Evolutionary conservation across 768 basidiomycete genomes (phyloP), one percentile per base, ranked within the genome.

Genomic region (Mrakia frigida): DNA sequence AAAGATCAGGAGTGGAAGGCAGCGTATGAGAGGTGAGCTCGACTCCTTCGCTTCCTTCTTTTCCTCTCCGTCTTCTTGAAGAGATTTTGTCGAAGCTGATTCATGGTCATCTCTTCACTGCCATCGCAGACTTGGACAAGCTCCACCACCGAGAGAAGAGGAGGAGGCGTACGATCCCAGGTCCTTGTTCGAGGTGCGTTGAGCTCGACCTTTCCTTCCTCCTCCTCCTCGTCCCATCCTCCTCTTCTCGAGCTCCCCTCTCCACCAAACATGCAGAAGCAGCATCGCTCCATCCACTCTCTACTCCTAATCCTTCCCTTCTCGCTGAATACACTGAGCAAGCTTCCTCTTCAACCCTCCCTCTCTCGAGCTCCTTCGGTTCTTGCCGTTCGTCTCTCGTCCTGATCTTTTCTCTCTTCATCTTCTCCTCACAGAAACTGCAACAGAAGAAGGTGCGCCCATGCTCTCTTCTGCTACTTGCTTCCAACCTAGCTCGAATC

Each of bases 1-100:
- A 82, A 81, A 76, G 81, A 84, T 59, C 79, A 82, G 70, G 84
- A 84, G 78, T 85, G 84, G 84, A 82, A 81, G 73, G 84, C 81
- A 28, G 84, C 85, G 11, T 85, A 85, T 79, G 84, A 79, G 25
- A 37, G 74, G 63, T 75, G 10, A 31, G n/a, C 21, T 21, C 43
- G 60, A 39, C 46, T 5, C 60, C 53, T 31, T 9, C 37, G 2
- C 39, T 21, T 56, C 53, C 13, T 28, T 37, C 52, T 21, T 18
- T 50, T 50, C 46, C 7, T 37, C 37, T 14, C 33, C 18, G 6
- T 18, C 13, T 9, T n/a, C 28, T 33, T 3, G 56, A 25, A 28
- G 35, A 60, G 69, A 31, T 50, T 0, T 18, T 14, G 14, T 65
- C 59, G 7, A n/a, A 39, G 68, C 53, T 61, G 52, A 43, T n/a